Evolutionary conservation across 352 stramenopile species (phyloP).

Genomic region (Pythium insidiosum): DNA sequence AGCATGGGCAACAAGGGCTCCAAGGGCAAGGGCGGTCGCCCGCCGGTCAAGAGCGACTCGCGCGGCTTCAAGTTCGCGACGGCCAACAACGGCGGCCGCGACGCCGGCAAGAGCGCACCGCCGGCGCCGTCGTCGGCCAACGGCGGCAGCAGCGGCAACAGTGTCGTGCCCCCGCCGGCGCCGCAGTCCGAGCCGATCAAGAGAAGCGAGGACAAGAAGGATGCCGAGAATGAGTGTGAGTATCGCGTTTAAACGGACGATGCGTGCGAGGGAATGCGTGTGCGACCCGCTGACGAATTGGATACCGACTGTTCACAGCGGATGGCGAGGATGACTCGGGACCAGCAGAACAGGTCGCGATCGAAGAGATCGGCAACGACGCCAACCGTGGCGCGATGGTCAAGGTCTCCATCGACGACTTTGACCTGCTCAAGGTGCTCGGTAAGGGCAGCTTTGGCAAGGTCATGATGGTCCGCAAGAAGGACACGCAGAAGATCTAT

Average conservation of each 20-base stretch:
- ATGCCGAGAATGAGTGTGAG: constrained; percentile 60
- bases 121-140: constrained; percentile 43
- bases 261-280: neutral
- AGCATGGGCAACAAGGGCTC: constrained; percentile 82
- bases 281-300: neutral
- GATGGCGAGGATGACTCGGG: constrained; percentile 75
- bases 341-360: constrained; percentile 67
- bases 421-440: constrained; percentile 91
- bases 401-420: constrained; percentile 90
- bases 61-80: constrained; percentile 72
- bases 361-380: constrained; percentile 75
- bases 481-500: constrained; percentile 91
- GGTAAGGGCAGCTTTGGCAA: constrained; percentile 95
- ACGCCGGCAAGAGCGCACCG: constrained; percentile 64
- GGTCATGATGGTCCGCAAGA: constrained; percentile 94
- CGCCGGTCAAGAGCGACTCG: constrained; percentile 80
- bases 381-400: constrained; percentile 33
- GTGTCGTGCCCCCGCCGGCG: constrained; percentile 8
- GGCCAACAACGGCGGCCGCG: constrained; percentile 31
- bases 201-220: no score
- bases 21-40: constrained; percentile 58
- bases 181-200: constrained; percentile 1
- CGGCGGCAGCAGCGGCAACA: constrained; percentile 13
- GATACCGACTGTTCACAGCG: no score
- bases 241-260: no score